Evolutionary conservation across 2,329 filamentous ascomycete species (phyloP), one percentile per base, ranked within the genome.

Genomic region (Xylariales sp.): DNA sequence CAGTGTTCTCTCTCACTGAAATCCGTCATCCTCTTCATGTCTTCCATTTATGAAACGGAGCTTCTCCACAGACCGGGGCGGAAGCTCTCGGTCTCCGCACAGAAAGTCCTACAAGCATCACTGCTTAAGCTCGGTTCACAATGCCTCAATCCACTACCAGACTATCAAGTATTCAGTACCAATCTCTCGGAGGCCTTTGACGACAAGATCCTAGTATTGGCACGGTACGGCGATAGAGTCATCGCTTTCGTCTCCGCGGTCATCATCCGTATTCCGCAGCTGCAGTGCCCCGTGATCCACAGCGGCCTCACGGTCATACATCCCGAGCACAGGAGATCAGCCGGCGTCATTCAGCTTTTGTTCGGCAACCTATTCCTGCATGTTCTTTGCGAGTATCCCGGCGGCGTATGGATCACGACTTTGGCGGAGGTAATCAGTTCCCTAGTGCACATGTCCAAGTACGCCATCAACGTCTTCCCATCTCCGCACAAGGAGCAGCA

Each of bases 371-470:
- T 45, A 5, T 45, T 47, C 25, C 14, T 45, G 6, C 31, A 31
- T 39, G 20, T 47, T 4, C 36, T 47, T 9, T 24, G 28, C 29
- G 11, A 20, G 4, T 28, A 42, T 20, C 45, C 43, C 16, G 3
- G 15, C 5, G 46, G 46, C 3, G 34, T 48, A 4, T 48, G 46
- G 46, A 14, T 43, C 21, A 45, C 38, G 4, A 46, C 31, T 11
- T 19, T 48, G 16, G 40, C 46, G 10, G 40, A 46, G 27, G 40
- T 48, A 8, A 38, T 48, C 37, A 48, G 39, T 32, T 46, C 43
- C 5, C 43, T 48, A 12, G 46, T 44, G 24, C 43, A 48, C 27
- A 48, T 48, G n/a, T 22, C 25, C 24, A 19, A 27, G 32, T 43
- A 46, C 32, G 33, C 39, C 5, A 18, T 29, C 34, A 3, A 41